These are phyloP conservation scores for Xylaria sp. DNA, from an alignment of 2,329 filamentous ascomycete species.

Conservation along the genomic window DNA sequence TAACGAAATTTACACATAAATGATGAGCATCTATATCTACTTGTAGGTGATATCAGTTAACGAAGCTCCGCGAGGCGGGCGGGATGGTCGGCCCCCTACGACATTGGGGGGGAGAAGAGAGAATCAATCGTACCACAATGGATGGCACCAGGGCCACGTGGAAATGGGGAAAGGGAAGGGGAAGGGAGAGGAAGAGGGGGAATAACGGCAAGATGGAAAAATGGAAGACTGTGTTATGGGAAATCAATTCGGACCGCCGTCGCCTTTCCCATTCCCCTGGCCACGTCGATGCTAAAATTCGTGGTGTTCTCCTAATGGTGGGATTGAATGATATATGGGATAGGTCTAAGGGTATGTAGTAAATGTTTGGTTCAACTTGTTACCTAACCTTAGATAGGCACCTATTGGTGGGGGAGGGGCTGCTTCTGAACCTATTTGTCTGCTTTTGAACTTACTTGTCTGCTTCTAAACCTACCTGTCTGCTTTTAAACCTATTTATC, in stretches of 20 bases:
- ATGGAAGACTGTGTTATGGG: background rate
- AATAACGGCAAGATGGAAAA: background rate
- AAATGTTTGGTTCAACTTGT: no score
- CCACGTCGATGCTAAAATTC: conserved; percentile 41
- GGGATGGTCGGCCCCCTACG: background rate
- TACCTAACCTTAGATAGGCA: background rate
- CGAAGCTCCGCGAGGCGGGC: no score
- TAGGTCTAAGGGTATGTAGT: no score
- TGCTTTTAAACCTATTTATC: no score
- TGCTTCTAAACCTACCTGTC: no score
- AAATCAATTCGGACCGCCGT: conserved; percentile 7
- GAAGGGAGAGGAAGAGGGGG: no score
- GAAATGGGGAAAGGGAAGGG: no score
- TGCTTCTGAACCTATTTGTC: no score
- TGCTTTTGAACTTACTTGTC: background rate
- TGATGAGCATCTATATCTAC: background rate
- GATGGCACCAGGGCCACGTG: background rate
- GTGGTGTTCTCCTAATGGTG: conserved; percentile 47
- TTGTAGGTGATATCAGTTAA: background rate
- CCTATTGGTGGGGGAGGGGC: conserved; percentile 6
- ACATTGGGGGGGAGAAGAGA: background rate
- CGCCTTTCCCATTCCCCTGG: conserved; percentile 12
- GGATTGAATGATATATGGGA: conserved; percentile 1
- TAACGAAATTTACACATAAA: background rate
- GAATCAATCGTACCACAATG: no score